Conservation (phyloP, 108 stramenopile species). For the Bacterosira constricta region DNA sequence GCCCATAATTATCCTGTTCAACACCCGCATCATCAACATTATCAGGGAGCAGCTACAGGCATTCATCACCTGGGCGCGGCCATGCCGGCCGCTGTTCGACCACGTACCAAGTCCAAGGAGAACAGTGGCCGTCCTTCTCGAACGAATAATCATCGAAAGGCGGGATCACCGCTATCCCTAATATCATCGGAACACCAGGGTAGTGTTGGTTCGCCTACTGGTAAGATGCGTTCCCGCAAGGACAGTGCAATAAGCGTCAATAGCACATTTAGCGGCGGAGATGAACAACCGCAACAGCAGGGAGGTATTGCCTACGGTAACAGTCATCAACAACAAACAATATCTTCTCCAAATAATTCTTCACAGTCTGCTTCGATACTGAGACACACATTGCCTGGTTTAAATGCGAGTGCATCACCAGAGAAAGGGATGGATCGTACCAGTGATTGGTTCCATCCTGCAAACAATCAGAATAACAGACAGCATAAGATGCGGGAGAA, state of each 20-base stretch:
- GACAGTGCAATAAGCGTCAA: slow-evolving; percentile 26
- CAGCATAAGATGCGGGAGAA: no score
- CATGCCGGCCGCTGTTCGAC: slow-evolving; percentile 1
- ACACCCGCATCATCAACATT: neutral
- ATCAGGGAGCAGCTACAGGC: neutral
- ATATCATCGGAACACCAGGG: neutral
- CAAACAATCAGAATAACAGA: slow-evolving; percentile 1
- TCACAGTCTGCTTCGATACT: slow-evolving; percentile 3
- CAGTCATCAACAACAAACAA: no score
- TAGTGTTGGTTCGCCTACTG: neutral
- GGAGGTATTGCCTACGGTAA: neutral
- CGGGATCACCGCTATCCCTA: neutral
- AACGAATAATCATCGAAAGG: neutral
- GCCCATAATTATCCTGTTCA: neutral
- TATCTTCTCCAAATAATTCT: neutral
- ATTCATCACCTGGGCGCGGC: neutral
- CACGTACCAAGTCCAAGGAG: slow-evolving; percentile 17
- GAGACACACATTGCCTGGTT: slow-evolving; percentile 11
- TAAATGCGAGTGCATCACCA: slow-evolving; percentile 2
- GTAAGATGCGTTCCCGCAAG: slow-evolving; percentile 12
- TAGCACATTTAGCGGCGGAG: slow-evolving; percentile 21
- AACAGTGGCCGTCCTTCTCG: slow-evolving; percentile 7
- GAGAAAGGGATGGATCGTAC: slow-evolving; percentile 4
- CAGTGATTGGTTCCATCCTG: slow-evolving; percentile 7
- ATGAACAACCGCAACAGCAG: no score